Evolutionary conservation across 495 filamentous ascomycete species (phyloP).

Genomic region (Aspergillus funiculosus): DNA sequence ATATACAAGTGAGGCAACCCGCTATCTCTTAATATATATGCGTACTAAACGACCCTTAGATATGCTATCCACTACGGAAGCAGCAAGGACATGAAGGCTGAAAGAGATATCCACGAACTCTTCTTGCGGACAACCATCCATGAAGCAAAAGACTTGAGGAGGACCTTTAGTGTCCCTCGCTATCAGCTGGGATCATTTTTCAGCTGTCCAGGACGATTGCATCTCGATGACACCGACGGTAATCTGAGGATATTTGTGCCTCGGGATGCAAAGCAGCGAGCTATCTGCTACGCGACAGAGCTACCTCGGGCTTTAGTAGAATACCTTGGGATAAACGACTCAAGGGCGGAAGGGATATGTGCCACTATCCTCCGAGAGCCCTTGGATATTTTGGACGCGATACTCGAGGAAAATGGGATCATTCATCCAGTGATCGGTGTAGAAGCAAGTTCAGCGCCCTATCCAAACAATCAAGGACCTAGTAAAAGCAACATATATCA

Average conservation of each 20-base stretch:
- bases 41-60: no score
- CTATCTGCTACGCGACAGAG: constrained; percentile 2
- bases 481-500: not conserved
- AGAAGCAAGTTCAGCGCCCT: not conserved
- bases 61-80: not conserved
- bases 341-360: not conserved
- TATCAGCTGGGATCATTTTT: not conserved
- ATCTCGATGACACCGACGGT: not conserved
- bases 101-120: not conserved
- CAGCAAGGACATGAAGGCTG: not conserved
- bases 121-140: not conserved
- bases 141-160: not conserved
- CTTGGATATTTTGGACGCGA: not conserved
- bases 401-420: not conserved
- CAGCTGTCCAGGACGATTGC: not conserved
- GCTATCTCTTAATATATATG: not conserved
- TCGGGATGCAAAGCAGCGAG: not conserved
- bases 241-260: not conserved
- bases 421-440: not conserved
- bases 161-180: not conserved
- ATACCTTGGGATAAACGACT: not conserved
- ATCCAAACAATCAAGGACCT: not conserved
- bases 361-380: constrained; percentile 1
- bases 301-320: not conserved
- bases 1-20: not conserved